Evolutionary conservation across 805 yeast species (phyloP).

Genomic region (Candida ortonii): DNA sequence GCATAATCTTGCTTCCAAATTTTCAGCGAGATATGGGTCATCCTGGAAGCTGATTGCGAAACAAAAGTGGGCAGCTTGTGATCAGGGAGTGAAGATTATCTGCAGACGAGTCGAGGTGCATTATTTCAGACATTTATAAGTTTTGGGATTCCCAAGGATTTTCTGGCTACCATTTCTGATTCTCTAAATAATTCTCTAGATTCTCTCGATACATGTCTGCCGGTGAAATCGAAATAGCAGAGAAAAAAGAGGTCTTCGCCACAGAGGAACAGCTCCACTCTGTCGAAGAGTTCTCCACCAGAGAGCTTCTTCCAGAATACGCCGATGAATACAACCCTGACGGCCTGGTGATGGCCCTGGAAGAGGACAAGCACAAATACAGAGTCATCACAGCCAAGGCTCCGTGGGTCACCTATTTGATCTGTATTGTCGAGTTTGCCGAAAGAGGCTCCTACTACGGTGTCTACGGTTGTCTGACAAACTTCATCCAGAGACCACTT

Average conservation of each 20-base stretch:
- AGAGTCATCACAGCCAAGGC: slow-evolving; percentile 45
- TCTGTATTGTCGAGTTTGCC: slow-evolving; percentile 50
- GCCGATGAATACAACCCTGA: slow-evolving; percentile 32
- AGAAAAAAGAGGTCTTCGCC: background rate
- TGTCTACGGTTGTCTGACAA: slow-evolving; percentile 41
- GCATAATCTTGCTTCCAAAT: too few species aligned
- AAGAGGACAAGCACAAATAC: slow-evolving; percentile 32
- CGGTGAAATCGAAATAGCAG: too few species aligned
- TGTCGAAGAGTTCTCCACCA: slow-evolving; percentile 2
- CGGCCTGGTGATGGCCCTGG: slow-evolving; percentile 25
- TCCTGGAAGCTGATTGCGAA: too few species aligned
- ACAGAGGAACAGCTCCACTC: background rate
- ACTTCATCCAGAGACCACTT: slow-evolving; percentile 51
- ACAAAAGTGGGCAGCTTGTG: too few species aligned
- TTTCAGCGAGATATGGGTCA: too few species aligned
- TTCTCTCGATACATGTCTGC: too few species aligned
- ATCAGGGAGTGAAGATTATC: too few species aligned
- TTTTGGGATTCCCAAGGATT: too few species aligned
- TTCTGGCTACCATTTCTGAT: too few species aligned
- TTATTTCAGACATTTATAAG: too few species aligned
- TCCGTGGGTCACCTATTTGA: slow-evolving; percentile 47
- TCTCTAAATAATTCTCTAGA: too few species aligned
- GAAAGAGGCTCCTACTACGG: slow-evolving; percentile 57
- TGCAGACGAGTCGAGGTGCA: too few species aligned
- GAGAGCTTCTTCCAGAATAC: slow-evolving; percentile 23